phyloP scores from a whole-genome alignment of 306 rosid genomes.

The Psophocarpus tetragonolobus region DNA sequence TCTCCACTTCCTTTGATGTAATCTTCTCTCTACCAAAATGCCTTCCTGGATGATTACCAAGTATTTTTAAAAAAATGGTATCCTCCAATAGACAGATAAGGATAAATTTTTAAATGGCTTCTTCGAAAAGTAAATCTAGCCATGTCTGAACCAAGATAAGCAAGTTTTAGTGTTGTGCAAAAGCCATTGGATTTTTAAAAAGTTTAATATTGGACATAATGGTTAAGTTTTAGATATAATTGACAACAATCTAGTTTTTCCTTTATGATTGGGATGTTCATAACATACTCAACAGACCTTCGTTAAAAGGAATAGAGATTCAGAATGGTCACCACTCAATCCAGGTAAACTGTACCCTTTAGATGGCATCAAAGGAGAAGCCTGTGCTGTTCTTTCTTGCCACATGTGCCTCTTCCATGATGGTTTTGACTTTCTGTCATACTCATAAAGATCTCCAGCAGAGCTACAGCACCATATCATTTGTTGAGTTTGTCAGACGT shows the following conservation, averaged over 20 bases:
- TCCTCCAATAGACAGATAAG: neutral
- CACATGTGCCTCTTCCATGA: slow-evolving; percentile 21
- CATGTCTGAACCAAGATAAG: neutral
- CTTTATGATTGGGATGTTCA: neutral
- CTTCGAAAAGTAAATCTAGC: neutral
- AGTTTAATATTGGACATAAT: neutral
- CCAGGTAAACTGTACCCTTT: neutral
- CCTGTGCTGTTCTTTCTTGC: neutral
- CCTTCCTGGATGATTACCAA: neutral
- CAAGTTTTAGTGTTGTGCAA: neutral
- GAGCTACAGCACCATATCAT: neutral
- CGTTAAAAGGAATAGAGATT: slow-evolving; percentile 2
- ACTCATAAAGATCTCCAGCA: neutral
- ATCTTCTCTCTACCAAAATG: neutral
- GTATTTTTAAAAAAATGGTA: neutral
- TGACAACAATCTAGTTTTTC: neutral
- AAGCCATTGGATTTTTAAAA: neutral
- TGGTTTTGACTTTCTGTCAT: slow-evolving; percentile 13
- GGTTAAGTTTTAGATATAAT: neutral
- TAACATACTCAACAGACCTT: neutral
- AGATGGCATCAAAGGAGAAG: slow-evolving; percentile 1
- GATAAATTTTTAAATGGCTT: neutral
- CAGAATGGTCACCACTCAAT: neutral
- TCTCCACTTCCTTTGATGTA: slow-evolving; percentile 12
- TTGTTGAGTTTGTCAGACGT: neutral